Evolutionary conservation across 148 eudicot species (phyloP).

Genomic region (Limonium bicolor): DNA sequence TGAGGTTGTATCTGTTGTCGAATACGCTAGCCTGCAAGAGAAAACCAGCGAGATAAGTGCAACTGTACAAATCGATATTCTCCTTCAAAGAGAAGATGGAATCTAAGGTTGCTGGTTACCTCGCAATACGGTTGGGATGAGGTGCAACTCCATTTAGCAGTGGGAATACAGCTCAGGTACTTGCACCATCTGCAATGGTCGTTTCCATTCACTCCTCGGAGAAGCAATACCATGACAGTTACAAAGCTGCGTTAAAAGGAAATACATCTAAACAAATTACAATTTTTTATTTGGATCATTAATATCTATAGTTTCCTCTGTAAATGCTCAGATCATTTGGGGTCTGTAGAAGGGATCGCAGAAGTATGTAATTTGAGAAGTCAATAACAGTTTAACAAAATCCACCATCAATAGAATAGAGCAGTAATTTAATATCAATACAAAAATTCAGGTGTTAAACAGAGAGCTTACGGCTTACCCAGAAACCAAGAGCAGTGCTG

Average conservation of each 20-base stretch:
- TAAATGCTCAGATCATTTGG: not conserved
- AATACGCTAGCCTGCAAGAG: conserved; percentile 24
- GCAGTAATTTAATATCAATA: no score
- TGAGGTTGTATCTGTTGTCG: conserved; percentile 26
- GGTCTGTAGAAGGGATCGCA: no score
- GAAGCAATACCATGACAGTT: conserved; percentile 28
- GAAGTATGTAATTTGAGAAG: no score
- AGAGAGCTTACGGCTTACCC: conserved; percentile 65
- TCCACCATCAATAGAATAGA: not conserved
- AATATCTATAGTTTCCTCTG: not conserved
- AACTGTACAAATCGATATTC: not conserved
- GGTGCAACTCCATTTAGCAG: conserved; percentile 50
- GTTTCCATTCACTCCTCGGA: conserved; percentile 47
- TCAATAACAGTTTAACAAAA: no score
- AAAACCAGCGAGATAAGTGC: not conserved
- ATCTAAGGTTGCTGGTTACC: conserved; percentile 10
- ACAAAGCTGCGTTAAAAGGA: conserved; percentile 47
- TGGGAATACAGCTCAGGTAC: conserved; percentile 57
- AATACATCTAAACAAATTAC: not conserved
- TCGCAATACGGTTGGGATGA: conserved; percentile 22
- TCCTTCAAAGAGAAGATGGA: not conserved
- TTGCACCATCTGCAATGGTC: conserved; percentile 74
- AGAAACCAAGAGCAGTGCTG: conserved; percentile 21
- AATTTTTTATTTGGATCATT: not conserved
- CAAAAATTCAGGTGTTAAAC: not conserved